Evolutionary conservation across 371 early-diverging fungal genomes (phyloP).

Genomic region (Chytridium lagenaria): DNA sequence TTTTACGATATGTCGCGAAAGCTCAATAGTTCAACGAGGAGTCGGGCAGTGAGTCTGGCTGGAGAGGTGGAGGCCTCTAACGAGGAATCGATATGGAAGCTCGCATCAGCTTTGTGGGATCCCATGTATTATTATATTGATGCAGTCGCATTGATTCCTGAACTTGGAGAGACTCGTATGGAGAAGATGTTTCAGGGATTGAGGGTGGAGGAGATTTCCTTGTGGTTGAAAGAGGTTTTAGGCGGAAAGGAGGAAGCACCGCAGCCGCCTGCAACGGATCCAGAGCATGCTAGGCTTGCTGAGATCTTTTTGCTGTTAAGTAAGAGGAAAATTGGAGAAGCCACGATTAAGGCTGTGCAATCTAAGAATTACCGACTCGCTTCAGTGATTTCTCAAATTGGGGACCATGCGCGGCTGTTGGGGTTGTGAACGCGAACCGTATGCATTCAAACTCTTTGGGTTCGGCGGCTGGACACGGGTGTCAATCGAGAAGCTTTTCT

Average conservation of each 20-base stretch:
- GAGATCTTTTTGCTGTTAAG: constrained; percentile 40
- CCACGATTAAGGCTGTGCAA: constrained; percentile 62
- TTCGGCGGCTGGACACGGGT: constrained; percentile 44
- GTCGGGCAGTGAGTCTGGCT: no score
- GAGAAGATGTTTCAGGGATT: constrained; percentile 28
- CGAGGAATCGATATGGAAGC: constrained; percentile 55
- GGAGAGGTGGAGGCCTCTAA: neutral
- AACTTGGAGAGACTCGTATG: constrained; percentile 2
- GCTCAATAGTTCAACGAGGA: no score
- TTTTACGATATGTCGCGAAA: no score
- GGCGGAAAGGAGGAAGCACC: no score
- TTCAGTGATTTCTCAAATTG: constrained; percentile 70
- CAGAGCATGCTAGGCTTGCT: neutral
- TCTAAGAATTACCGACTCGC: constrained; percentile 69
- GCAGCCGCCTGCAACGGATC: neutral
- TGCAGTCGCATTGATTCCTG: neutral
- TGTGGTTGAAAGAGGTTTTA: constrained; percentile 38
- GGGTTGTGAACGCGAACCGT: no score
- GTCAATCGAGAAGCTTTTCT: constrained; percentile 38
- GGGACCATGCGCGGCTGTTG: constrained; percentile 3
- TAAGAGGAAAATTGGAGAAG: constrained; percentile 58
- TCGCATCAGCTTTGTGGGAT: constrained; percentile 57
- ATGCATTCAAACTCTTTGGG: neutral
- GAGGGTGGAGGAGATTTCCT: constrained; percentile 45
- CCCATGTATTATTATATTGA: neutral